These are phyloP conservation scores for Rostrohypoxylon terebratum DNA, from an alignment of 495 filamentous ascomycete species.

Conservation along the genomic window DNA sequence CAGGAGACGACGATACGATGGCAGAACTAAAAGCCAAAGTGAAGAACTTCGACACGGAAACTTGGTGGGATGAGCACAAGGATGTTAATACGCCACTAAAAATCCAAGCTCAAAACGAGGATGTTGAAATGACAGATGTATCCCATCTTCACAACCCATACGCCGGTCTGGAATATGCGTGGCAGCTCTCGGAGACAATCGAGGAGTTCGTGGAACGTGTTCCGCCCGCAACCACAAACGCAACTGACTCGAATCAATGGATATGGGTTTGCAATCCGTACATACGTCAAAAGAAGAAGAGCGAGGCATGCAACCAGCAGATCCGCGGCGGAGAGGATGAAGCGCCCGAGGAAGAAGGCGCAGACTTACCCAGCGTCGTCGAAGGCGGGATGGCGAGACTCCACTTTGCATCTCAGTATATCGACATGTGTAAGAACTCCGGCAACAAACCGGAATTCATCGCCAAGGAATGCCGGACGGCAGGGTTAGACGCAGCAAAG, in stretches of 20 bases:
- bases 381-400: slow-evolving; percentile 54
- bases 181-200: slow-evolving; percentile 70
- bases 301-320: slow-evolving; percentile 47
- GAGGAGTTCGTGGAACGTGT: slow-evolving; percentile 72
- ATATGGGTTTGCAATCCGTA: slow-evolving; percentile 73
- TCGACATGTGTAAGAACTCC: slow-evolving; percentile 42
- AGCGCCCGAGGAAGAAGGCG: slow-evolving; percentile 49
- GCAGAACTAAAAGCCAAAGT: slow-evolving; percentile 50
- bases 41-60: slow-evolving; percentile 57
- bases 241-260: slow-evolving; percentile 64
- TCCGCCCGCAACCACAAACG: slow-evolving; percentile 68
- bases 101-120: slow-evolving; percentile 38
- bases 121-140: slow-evolving; percentile 24
- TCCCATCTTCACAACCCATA: slow-evolving; percentile 60
- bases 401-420: slow-evolving; percentile 50
- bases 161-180: slow-evolving; percentile 54
- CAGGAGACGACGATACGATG: slow-evolving; percentile 67
- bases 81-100: slow-evolving; percentile 46
- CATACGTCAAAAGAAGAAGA: slow-evolving; percentile 41
- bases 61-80: slow-evolving; percentile 58
- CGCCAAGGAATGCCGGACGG: slow-evolving; percentile 62
- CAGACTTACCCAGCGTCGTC: slow-evolving; percentile 42
- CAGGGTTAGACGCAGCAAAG: slow-evolving; percentile 62
- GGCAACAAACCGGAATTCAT: slow-evolving; percentile 52
- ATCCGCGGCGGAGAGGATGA: slow-evolving; percentile 58